Evolutionary conservation across 192 early-diverging fungal genomes (phyloP).

Genomic region (Paraglomus occultum): DNA sequence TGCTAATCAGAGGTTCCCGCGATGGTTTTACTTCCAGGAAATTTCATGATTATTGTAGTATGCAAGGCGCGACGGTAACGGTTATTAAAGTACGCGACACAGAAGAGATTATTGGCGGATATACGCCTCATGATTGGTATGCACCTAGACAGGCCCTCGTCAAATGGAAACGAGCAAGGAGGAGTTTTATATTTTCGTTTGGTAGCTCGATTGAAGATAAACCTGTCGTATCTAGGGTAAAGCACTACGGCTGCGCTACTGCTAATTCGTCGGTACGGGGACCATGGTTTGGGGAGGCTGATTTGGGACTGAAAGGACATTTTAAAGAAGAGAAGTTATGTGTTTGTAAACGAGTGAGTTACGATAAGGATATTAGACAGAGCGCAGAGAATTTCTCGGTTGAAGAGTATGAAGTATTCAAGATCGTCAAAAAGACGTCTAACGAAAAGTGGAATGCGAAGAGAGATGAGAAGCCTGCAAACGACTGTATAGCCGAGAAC

Average conservation of each 20-base stretch:
- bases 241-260: no score
- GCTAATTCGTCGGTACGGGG: no score
- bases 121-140: constrained; percentile 1
- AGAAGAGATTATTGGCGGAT: background rate
- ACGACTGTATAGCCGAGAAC: no score
- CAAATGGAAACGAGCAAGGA: no score
- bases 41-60: constrained; percentile 1
- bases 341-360: constrained; percentile 21
- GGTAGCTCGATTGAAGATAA: no score
- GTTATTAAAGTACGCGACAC: background rate
- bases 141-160: no score
- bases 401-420: constrained; percentile 23
- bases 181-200: no score
- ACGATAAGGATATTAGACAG: constrained; percentile 1
- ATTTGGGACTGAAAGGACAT: constrained; percentile 25
- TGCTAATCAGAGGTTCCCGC: background rate
- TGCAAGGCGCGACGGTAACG: background rate
- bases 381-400: constrained; percentile 11
- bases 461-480: no score
- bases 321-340: constrained; percentile 14
- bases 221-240: no score
- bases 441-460: background rate
- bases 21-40: background rate
- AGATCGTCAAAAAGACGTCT: background rate
- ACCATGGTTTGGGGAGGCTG: constrained; percentile 25